Evolutionary conservation across 176 grass and related monocot species (phyloP), one percentile per base, ranked within the genome.

Genomic region (Secale cereale): DNA sequence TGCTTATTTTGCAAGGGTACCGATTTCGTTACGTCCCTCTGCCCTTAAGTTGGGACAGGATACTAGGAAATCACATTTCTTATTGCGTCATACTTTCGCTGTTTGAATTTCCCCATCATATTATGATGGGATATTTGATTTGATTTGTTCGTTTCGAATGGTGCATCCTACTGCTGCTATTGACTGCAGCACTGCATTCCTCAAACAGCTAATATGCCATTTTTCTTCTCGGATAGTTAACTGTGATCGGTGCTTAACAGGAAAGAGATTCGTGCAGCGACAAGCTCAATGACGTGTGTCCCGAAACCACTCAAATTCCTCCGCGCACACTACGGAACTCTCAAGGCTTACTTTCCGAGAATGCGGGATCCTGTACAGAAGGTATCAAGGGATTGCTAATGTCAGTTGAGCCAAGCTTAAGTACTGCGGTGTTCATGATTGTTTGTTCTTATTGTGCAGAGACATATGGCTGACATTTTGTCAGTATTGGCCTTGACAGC

Each of bases 241-340:
- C 74, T 80, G 22, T 65, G 62, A 63, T 60, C n/a, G 8, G 37
- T 25, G 37, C 12, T 1, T 70, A 32, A 54, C 81, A 91, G 96
- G 88, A 83, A 92, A 82, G 96, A 98, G 86, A 98, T 98, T 71
- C 82, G 93, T 36, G 90, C 96, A 0, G 91, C 96, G 11, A 98
- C 93, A 17, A 98, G 96, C 37, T 98, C 96, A 2, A 98, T 98
- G 96, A 98, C 96, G 4, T 98, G 93, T 31, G 96, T 98, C 22
- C 96, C 96, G 28, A 98, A 98, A 75, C 93, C 96, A 27, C 86
- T 98, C 22, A 98, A 98, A 59, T 98, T 98, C 86, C 93, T 98
- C 15, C 89, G 93, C 6, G 91, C 93, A 2, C 96, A 98, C 69
- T 98, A 94, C 81, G 93, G 93, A 79, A 93, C 89, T 72, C 91